Evolutionary conservation across 2,329 filamentous ascomycete species (phyloP).

Genomic region (Arthrobotrys pseudoclavata): DNA sequence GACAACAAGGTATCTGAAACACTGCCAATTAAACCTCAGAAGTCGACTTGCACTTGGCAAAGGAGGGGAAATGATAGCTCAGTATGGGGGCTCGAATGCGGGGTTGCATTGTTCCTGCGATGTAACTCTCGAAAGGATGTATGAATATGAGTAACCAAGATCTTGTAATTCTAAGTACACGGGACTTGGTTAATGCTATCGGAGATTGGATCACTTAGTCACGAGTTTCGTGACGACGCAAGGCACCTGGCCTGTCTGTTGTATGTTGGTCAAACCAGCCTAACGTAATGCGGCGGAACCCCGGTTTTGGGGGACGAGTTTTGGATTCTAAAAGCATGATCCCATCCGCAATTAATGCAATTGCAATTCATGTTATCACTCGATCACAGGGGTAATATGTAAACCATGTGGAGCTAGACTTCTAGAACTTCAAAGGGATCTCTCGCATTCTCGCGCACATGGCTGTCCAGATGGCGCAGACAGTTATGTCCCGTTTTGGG

Average conservation of each 20-base stretch:
- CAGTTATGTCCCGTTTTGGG: constrained; percentile 43
- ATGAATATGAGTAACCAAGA: constrained; percentile 11
- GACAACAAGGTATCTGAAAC: constrained; percentile 4
- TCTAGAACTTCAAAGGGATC: constrained; percentile 41
- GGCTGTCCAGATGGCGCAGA: no score
- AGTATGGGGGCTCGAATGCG: constrained; percentile 20
- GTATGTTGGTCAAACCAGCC: constrained; percentile 5
- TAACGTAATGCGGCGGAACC: not conserved
- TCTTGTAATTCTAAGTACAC: not conserved
- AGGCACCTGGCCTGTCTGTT: constrained; percentile 24
- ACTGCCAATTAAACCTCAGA: constrained; percentile 33
- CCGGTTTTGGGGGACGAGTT: not conserved
- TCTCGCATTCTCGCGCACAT: constrained; percentile 8
- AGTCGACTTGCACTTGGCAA: constrained; percentile 15
- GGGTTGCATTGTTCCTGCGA: constrained; percentile 49
- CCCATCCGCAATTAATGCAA: not conserved
- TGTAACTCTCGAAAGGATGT: constrained; percentile 49
- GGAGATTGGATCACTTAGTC: constrained; percentile 20
- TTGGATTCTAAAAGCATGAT: constrained; percentile 3
- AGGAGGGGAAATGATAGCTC: constrained; percentile 8
- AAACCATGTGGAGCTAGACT: constrained; percentile 36
- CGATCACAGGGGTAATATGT: constrained; percentile 1
- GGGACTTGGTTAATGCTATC: not conserved
- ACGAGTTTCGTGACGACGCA: constrained; percentile 15
- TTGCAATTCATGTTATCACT: not conserved